Evolutionary conservation across 768 basidiomycete species (phyloP), one percentile per base, ranked within the genome.

Genomic region (Lentinula boryana): DNA sequence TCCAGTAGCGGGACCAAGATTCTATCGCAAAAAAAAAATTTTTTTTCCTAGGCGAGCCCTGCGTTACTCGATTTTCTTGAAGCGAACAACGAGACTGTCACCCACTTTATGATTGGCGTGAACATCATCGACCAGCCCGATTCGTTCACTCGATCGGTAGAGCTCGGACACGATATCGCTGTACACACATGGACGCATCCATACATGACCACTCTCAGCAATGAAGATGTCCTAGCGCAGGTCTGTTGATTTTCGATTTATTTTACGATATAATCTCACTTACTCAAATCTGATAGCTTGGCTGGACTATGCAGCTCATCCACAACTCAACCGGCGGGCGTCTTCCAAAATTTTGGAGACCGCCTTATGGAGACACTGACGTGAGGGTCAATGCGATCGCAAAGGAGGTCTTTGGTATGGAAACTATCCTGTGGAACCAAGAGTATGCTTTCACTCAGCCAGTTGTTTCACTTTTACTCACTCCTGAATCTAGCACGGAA

Each of bases 31-130:
- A 4, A 8, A 8, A 38, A 38, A 38, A 38, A 8, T 3, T 38
- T 43, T 52, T 58, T 15, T 5, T 27, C 59, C 9, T 52, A 82
- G 80, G 61, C 73, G 9, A 80, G 81, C 15, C 66, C 68, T 1
- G 62, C 62, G 10, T 80, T 96, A 18, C 82, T 90, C 67, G 66
- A 81, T 6, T 95, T 93, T 70, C 76, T 96, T 53, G 64, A 78
- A 61, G 58, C 75, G n/a, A 80, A 95, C 60, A 83, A 87, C 62
- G 71, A 84, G 60, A 80, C 72, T n/a, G 86, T 85, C 3, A 95
- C 94, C 4, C 93, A 95, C 69, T 96, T 95, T 71, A 84, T 94
- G 78, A 95, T 97, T 64, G 95, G 95, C 16, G 69, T 80, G 36
- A 89, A 93, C 68, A 89, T 95, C 61, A 66, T 89, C 31, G 55